Conservation (phyloP, 345 rosid genomes). For the Rhodamnia argentea region DNA sequence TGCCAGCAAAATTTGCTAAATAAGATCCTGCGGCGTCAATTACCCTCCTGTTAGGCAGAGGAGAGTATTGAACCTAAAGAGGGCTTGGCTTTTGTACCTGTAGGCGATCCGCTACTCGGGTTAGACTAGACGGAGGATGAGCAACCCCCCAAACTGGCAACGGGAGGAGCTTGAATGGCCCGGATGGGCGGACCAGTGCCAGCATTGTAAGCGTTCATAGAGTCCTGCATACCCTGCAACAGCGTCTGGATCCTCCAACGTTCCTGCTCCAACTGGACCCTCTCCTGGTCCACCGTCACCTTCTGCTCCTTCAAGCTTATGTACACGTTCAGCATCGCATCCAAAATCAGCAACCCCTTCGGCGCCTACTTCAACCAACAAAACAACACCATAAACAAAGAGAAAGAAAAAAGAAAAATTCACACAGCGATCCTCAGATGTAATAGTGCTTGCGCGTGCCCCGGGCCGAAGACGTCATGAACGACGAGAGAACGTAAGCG, state of each 20-base stretch:
- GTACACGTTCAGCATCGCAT: slow-evolving; percentile 55
- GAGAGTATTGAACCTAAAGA: background rate
- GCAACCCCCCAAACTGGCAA: background rate
- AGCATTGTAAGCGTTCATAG: slow-evolving; percentile 54
- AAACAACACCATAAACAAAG: background rate
- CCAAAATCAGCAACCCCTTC: slow-evolving; percentile 63
- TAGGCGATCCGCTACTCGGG: slow-evolving; percentile 14
- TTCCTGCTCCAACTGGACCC: slow-evolving; percentile 48
- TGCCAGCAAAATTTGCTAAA: background rate
- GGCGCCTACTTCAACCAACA: slow-evolving; percentile 35
- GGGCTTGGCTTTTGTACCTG: slow-evolving; percentile 10
- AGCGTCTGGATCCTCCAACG: slow-evolving; percentile 53
- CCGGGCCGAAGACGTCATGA: background rate
- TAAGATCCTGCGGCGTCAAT: background rate
- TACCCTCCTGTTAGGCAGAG: background rate
- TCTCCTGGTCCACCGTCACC: slow-evolving; percentile 54
- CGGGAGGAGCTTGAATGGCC: slow-evolving; percentile 9
- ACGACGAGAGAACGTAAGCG: too few species aligned
- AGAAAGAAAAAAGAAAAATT: background rate
- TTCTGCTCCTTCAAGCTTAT: slow-evolving; percentile 61
- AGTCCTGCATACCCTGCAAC: slow-evolving; percentile 64
- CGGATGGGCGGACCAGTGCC: slow-evolving; percentile 17
- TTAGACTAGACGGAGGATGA: slow-evolving; percentile 14
- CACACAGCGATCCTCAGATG: background rate
- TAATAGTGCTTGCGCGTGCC: background rate